phyloP scores from a whole-genome alignment of 2,329 filamentous ascomycete species.

The Blumeria graminis region DNA sequence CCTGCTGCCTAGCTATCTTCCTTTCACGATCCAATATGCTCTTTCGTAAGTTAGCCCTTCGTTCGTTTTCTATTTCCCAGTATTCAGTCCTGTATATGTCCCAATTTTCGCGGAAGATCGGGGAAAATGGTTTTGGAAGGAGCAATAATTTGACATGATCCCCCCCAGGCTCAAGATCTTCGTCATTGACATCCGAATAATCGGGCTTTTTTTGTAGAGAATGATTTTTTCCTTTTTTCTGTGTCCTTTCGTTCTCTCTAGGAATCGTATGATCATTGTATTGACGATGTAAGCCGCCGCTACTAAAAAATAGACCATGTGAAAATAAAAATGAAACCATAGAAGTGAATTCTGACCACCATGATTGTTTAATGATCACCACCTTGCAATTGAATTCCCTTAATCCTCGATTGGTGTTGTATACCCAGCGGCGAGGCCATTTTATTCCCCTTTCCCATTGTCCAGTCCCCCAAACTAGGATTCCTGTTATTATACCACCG shows the following conservation, averaged over 20 bases:
- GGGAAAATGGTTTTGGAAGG: conserved; percentile 81
- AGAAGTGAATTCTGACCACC: conserved; percentile 55
- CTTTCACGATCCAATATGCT: conserved; percentile 46
- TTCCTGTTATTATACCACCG: conserved; percentile 65
- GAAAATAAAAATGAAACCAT: conserved; percentile 57
- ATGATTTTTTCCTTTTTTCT: conserved; percentile 21
- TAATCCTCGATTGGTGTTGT: conserved; percentile 68
- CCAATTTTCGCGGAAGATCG: conserved; percentile 91
- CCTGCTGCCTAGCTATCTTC: conserved; percentile 40
- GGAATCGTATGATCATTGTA: conserved; percentile 43
- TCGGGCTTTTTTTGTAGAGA: conserved; percentile 27
- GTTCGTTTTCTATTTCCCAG: conserved; percentile 91
- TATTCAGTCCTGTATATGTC: conserved; percentile 84
- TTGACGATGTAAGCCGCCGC: conserved; percentile 45
- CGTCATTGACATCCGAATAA: conserved; percentile 48
- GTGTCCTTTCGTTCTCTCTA: conserved; percentile 33
- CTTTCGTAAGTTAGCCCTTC: conserved; percentile 45
- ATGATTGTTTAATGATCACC: conserved; percentile 61
- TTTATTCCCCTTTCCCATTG: conserved; percentile 90
- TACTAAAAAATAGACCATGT: conserved; percentile 45
- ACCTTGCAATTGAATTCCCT: conserved; percentile 91
- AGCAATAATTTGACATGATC: conserved; percentile 81
- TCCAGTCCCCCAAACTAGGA: conserved; percentile 80
- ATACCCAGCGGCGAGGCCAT: conserved; percentile 83
- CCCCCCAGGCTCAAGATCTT: conserved; percentile 73